Percentiles rank a stretch among this genome's conserved stretches.
Evolutionary conservation across 331 rosid species (phyloP).

Genomic region (Arachis monticola): DNA sequence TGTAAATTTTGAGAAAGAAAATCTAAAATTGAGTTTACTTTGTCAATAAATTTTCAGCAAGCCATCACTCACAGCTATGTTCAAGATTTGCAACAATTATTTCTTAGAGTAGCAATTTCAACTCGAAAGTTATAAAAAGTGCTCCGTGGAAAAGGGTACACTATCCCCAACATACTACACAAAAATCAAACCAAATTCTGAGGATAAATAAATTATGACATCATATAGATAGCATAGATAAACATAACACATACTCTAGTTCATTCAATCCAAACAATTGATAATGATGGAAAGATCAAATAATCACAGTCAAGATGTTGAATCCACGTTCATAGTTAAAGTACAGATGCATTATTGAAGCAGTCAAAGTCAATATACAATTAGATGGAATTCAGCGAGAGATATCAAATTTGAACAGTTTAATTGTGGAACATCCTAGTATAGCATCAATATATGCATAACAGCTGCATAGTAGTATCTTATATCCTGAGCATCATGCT

Average conservation of each 20-base stretch:
- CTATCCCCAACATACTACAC: constrained; percentile 21
- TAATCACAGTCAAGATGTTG: constrained; percentile 24
- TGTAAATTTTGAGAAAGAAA: neutral
- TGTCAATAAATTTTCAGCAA: neutral
- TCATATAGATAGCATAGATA: neutral
- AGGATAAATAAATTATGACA: constrained; percentile 29
- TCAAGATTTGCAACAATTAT: constrained; percentile 23
- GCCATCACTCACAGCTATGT: constrained; percentile 20
- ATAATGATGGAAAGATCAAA: constrained; percentile 19
- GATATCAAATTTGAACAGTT: constrained; percentile 15
- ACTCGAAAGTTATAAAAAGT: constrained; percentile 15
- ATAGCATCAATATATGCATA: constrained; percentile 33
- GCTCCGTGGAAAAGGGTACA: constrained; percentile 23
- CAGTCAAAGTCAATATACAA: constrained; percentile 18
- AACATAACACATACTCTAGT: constrained; percentile 30
- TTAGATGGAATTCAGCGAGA: constrained; percentile 29
- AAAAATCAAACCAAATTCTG: neutral
- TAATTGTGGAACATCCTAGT: constrained; percentile 24
- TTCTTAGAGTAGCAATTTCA: constrained; percentile 19
- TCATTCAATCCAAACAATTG: constrained; percentile 17
- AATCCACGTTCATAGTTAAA: neutral
- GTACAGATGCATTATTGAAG: constrained; percentile 10
- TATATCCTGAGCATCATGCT: constrained; percentile 13
- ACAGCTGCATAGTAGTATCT: constrained; percentile 16
- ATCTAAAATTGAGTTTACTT: neutral